Evolutionary conservation across 2,329 filamentous ascomycete genomes (phyloP).

Genomic region (Alternaria burnsii): DNA sequence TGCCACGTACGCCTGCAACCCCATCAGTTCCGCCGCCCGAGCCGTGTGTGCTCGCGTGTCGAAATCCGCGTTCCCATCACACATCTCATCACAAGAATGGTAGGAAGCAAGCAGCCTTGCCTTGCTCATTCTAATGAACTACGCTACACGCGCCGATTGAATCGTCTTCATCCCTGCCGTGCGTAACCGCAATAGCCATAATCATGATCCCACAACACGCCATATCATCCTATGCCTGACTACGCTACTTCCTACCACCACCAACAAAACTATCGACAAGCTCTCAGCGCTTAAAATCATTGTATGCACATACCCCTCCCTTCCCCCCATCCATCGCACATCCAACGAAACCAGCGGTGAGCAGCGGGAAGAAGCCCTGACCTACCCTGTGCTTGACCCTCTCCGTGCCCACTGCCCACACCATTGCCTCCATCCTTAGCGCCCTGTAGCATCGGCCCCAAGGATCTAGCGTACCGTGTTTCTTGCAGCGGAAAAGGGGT

Average conservation of each 20-base stretch:
- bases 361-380: conserved; percentile 1
- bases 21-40: conserved; percentile 11
- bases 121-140: neutral
- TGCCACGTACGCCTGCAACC: conserved; percentile 11
- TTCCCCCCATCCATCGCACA: neutral
- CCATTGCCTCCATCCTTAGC: neutral
- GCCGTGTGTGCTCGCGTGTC: conserved; percentile 5
- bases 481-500: conserved; percentile 14
- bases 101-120: conserved; percentile 1
- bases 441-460: conserved; percentile 3
- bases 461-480: conserved; percentile 13
- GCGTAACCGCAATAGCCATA: neutral
- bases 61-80: conserved; percentile 1
- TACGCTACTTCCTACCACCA: neutral
- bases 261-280: neutral
- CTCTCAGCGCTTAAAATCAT: neutral
- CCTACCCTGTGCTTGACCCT: conserved; percentile 5
- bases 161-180: neutral
- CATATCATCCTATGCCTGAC: neutral
- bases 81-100: neutral
- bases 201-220: conserved; percentile 1
- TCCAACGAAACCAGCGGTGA: conserved; percentile 7
- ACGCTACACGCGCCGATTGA: neutral
- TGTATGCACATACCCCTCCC: neutral
- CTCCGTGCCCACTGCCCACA: conserved; percentile 5